Base-by-base conservation (phyloP, 768 basidiomycete species). In the Rhizopogon salebrosus region DNA sequence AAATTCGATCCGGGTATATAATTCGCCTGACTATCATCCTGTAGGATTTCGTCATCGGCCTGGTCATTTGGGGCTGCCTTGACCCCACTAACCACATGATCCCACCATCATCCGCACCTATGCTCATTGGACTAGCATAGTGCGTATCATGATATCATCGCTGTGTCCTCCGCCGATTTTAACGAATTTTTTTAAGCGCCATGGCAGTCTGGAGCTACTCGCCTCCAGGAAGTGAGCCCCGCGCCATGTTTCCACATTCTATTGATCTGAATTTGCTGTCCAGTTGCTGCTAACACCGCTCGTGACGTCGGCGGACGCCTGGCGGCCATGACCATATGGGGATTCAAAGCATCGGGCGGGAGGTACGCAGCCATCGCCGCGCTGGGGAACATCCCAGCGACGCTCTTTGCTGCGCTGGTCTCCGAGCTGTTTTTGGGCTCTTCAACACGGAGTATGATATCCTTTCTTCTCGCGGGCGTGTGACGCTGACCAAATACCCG, bases 231-330 rank as follows among this genome's bases (percentile, higher is more conserved):
- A 65, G 82, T 83, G 59, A 46, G 45, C 8, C 20, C 8, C 6
- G 2, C 8, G 5, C 6, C 9, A 23, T 3, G 35, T 61, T 72
- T 62, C 1, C 31, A 16, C 34, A 36, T 46, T 41, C 5, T 43
- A 18, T n/a, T 35, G 23, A 34, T 34, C 45, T 46, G 31, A 46
- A 20, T 16, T 34, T 34, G 4, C 22, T 20, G 20, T 54, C 8
- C 52, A 82, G 78, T 88, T 41, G 74, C 82, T 13, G 72, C 84
- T 31, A 89, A 89, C 64, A 67, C 82, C 3, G 84, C 85, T 26
- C 83, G 86, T 61, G 86, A 88, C 62, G 26, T 89, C 39, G 86
- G 85, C 18, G 82, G 76, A 4, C 79, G 85, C 14, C 55, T 87
- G n/a, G 76, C 78, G 57, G 79, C 75, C 1, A 62, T 89, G 66